Conservation (phyloP, 2,329 filamentous ascomycete species). For the Aaosphaeria arxii region DNA sequence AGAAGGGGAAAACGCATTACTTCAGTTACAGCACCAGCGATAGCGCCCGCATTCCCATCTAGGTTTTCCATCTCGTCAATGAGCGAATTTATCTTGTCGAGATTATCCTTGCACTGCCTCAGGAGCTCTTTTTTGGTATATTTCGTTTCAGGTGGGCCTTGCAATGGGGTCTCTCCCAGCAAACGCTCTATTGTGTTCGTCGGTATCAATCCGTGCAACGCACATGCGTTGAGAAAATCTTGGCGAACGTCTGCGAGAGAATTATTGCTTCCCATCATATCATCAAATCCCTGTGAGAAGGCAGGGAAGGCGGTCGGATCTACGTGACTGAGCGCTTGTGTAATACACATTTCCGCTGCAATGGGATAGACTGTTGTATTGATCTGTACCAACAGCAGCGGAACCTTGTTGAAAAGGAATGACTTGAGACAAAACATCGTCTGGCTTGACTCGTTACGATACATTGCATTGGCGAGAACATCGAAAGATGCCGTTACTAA, state of each 20-base stretch:
- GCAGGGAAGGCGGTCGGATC: conserved; percentile 63
- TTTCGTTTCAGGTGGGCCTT: conserved; percentile 70
- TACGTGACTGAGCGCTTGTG: conserved; percentile 61
- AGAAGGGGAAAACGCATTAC: conserved; percentile 16
- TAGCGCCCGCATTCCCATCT: conserved; percentile 87
- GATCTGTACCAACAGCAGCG: conserved; percentile 58
- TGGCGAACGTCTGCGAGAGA: conserved; percentile 67
- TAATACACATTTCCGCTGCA: conserved; percentile 62
- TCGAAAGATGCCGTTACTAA: conserved; percentile 88
- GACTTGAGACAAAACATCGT: conserved; percentile 74
- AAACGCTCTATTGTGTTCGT: conserved; percentile 75
- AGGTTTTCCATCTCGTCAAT: conserved; percentile 82
- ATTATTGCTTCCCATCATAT: conserved; percentile 52
- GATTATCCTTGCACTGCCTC: conserved; percentile 72
- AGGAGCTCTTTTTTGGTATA: conserved; percentile 78
- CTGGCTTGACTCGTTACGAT: conserved; percentile 60
- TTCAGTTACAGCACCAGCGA: conserved; percentile 64
- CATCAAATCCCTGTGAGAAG: conserved; percentile 62
- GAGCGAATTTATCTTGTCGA: conserved; percentile 70
- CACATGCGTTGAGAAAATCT: conserved; percentile 87
- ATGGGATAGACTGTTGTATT: conserved; percentile 57
- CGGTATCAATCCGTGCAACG: conserved; percentile 79
- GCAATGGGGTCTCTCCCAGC: conserved; percentile 79
- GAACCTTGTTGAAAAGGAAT: conserved; percentile 76
- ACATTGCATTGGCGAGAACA: conserved; percentile 80